These are phyloP conservation scores for Cryphonectria nitschkei DNA, from an alignment of 2,329 filamentous ascomycete genomes.

Conservation along the genomic window DNA sequence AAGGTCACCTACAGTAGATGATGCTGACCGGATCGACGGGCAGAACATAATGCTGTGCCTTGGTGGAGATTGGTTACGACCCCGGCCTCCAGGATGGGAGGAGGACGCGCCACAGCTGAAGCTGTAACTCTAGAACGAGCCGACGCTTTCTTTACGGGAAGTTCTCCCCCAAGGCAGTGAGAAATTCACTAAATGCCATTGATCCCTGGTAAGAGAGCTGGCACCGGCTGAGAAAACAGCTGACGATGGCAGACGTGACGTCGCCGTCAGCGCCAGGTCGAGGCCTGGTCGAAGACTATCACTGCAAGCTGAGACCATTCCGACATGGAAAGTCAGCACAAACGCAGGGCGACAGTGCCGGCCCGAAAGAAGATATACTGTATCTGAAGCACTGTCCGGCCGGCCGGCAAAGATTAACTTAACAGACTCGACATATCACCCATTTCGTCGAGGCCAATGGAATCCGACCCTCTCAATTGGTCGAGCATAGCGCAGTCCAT, in stretches of 20 bases:
- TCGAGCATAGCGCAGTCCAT: not conserved
- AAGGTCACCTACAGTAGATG: not conserved
- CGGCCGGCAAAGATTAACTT: not conserved
- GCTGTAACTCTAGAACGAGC: not conserved
- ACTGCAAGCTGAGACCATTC: not conserved
- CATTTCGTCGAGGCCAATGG: constrained; percentile 1
- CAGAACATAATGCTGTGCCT: constrained; percentile 29
- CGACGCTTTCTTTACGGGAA: not conserved
- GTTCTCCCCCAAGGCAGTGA: not conserved
- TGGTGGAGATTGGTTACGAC: constrained; percentile 12
- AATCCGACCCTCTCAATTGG: not conserved
- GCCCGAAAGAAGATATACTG: not conserved
- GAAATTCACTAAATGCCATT: not conserved
- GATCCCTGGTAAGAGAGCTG: not conserved
- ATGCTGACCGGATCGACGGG: constrained; percentile 35
- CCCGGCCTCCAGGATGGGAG: not conserved
- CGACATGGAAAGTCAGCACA: not conserved
- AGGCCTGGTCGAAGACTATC: not conserved
- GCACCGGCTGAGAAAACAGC: constrained; percentile 1
- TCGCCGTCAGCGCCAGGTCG: not conserved
- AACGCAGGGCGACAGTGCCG: not conserved
- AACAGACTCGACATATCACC: not conserved
- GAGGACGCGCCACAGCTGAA: constrained; percentile 18
- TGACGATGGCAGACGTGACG: not conserved
- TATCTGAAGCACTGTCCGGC: not conserved